A percentile compares a stretch with the other conserved stretches of the same genome.
These are phyloP conservation scores for Chimonanthus praecox DNA, from an alignment of 164 flowering plant species.

Conservation along the genomic window DNA sequence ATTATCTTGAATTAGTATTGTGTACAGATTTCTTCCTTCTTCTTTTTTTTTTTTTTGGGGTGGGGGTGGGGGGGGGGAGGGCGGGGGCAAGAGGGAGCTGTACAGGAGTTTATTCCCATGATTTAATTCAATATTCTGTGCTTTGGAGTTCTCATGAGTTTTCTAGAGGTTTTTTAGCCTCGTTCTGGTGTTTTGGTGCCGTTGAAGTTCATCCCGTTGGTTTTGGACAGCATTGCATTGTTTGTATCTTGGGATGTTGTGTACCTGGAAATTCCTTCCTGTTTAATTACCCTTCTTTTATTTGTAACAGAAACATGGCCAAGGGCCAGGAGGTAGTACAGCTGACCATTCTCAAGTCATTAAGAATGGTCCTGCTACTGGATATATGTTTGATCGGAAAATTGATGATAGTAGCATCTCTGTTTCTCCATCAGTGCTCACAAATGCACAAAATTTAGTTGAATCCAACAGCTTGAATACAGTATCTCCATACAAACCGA, in stretches of 20 bases:
- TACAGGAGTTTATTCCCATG: too few relatives aligned
- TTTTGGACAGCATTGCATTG: background rate
- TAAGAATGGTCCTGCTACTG: constrained; percentile 52
- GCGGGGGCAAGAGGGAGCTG: too few relatives aligned
- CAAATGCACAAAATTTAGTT: constrained; percentile 37
- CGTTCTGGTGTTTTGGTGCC: too few relatives aligned
- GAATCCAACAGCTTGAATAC: constrained; percentile 37
- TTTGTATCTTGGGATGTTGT: background rate
- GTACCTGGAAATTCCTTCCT: background rate
- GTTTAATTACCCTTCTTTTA: background rate
- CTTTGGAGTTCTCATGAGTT: background rate
- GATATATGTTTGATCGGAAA: constrained; percentile 43
- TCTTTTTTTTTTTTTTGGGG: too few relatives aligned
- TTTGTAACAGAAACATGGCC: constrained; percentile 65
- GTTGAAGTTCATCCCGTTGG: background rate
- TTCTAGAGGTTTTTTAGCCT: too few relatives aligned
- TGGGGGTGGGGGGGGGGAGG: too few relatives aligned
- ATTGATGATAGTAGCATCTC: constrained; percentile 49
- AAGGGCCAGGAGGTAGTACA: constrained; percentile 57
- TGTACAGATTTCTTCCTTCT: too few relatives aligned
- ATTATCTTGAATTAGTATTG: too few relatives aligned
- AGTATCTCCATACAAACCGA: constrained; percentile 30
- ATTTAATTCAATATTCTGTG: too few relatives aligned
- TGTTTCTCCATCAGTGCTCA: constrained; percentile 41
- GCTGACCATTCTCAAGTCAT: constrained; percentile 44